Evolutionary conservation across 495 filamentous ascomycete genomes (phyloP), one percentile per base, ranked within the genome.

Genomic region (Neurospora pannonica): DNA sequence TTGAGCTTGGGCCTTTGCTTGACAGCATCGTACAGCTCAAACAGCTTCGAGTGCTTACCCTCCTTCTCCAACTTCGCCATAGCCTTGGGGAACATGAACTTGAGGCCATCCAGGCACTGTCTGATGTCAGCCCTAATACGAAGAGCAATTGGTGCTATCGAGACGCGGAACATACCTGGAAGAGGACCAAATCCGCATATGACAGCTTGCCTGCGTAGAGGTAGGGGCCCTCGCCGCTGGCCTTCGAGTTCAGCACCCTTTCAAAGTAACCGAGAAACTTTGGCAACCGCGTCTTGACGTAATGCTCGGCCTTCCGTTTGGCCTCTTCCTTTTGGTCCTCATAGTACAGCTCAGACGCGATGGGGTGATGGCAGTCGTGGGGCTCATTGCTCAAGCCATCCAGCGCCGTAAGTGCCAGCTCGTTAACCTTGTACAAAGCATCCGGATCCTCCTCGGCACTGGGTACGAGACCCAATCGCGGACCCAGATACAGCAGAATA

Each of bases 141-240:
- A 36, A 28, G 11, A 67, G 60, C 70, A 9, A 70, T 46, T 5
- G 28, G 34, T 21, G 39, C 43, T n/a, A 28, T 9, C 13, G 71
- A 21, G 3, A 70, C 19, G 40, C 36, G 38, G 71, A 60, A 77
- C 78, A 40, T 71, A 90, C 88, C 78, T 92, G 90, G 78, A 88
- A 93, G 0, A 92, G 78, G n/a, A 91, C 89, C 71, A 90, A 81
- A 82, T 93, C 91, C 38, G 90, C 91, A 82, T 89, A 90, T 5
- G 88, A 90, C 74, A 93, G 75, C 74, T 81, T 78, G 1, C 83
- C 84, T 0, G 87, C 88, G 43, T 91, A 88, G 1, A 93, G 78
- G 83, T 87, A 92, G 21, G 86, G 86, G 1, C 87, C 88, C 38
- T 86, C 76, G 0, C 85, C 85, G 38, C 86, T 87, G 60, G 85